Percentiles rank a stretch among this genome's conserved stretches.
phyloP scores from a whole-genome alignment of 148 eudicot genomes.

The Silene latifolia region DNA sequence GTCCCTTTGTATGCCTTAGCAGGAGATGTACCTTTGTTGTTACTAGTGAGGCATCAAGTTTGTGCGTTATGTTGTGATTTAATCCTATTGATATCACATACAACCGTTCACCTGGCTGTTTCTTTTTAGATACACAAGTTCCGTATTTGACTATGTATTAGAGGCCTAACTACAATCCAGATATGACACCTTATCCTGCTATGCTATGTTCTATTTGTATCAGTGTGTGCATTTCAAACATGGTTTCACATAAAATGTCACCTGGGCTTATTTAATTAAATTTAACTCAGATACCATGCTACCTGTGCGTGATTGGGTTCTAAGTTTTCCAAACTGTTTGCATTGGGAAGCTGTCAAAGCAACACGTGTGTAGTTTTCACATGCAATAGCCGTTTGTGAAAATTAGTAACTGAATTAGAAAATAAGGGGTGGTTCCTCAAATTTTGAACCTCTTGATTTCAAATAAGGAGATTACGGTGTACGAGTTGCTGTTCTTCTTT shows the following conservation, averaged over 20 bases:
- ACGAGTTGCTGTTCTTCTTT: background rate
- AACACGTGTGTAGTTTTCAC: background rate
- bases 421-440: background rate
- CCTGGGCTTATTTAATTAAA: background rate
- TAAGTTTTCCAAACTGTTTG: background rate
- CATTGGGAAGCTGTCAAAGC: background rate
- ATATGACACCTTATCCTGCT: background rate
- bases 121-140: background rate
- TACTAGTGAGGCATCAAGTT: background rate
- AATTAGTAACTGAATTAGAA: background rate
- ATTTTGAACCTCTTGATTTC: background rate
- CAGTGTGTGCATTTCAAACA: background rate
- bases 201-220: background rate
- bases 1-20: background rate
- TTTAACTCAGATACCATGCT: background rate
- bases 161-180: background rate
- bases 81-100: background rate
- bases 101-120: background rate
- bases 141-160: background rate
- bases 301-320: background rate
- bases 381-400: background rate
- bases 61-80: background rate
- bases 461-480: background rate
- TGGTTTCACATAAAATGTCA: slow-evolving; percentile 7
- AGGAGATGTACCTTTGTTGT: background rate